Conservation (phyloP, 768 basidiomycete species). For the Tubosaeta brunneosetosa region DNA sequence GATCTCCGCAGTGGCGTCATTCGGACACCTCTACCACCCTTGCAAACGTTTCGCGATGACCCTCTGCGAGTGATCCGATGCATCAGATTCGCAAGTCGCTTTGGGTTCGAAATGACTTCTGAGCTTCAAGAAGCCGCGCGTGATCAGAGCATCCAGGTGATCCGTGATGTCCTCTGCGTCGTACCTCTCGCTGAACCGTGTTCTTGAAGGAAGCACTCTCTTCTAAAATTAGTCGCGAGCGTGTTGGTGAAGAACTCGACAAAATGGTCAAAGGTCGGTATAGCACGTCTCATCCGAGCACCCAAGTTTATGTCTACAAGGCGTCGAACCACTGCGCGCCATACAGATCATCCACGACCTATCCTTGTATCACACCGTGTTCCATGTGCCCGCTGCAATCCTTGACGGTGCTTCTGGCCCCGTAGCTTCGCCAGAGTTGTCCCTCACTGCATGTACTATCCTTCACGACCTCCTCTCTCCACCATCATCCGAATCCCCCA, state of each 20-base stretch:
- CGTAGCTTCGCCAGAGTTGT: constrained; percentile 36
- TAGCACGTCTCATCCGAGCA: not conserved
- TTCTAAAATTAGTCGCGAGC: constrained; percentile 83
- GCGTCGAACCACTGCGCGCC: constrained; percentile 66
- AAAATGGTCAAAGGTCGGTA: constrained; percentile 88
- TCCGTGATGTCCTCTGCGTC: not conserved
- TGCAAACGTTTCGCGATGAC: constrained; percentile 89
- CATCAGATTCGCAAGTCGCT: constrained; percentile 86
- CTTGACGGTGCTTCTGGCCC: constrained; percentile 41
- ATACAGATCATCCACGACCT: constrained; percentile 73
- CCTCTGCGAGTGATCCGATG: constrained; percentile 90
- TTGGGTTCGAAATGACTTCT: constrained; percentile 72
- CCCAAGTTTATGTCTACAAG: constrained; percentile 36
- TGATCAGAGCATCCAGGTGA: constrained; percentile 62
- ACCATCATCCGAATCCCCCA: constrained; percentile 8
- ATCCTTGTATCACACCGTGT: constrained; percentile 63
- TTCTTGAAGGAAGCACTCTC: constrained; percentile 53
- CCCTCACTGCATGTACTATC: constrained; percentile 54
- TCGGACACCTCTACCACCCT: constrained; percentile 83
- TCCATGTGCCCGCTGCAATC: constrained; percentile 49
- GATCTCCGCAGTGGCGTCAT: constrained; percentile 77
- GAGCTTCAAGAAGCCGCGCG: constrained; percentile 61
- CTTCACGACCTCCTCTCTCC: constrained; percentile 46
- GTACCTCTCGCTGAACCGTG: not conserved
- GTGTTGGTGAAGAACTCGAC: constrained; percentile 85